Conservation (phyloP, 768 basidiomycete species). For the Galerina marginata region DNA sequence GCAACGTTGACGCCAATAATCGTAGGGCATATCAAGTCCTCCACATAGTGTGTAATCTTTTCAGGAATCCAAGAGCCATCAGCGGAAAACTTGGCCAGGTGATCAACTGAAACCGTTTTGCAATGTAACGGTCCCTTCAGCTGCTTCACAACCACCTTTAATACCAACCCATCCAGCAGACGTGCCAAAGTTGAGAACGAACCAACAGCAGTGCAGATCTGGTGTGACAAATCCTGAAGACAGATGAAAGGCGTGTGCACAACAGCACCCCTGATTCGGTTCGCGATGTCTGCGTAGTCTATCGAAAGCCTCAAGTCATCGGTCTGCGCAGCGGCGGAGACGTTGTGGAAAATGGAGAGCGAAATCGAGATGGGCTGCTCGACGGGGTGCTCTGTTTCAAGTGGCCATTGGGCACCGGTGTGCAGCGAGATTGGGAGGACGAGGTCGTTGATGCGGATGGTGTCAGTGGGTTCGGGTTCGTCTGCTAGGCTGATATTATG, state of each 20-base stretch:
- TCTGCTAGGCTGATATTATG: slow-evolving; percentile 24
- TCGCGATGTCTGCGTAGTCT: slow-evolving; percentile 62
- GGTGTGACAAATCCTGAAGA: slow-evolving; percentile 52
- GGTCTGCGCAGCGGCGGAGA: slow-evolving; percentile 50
- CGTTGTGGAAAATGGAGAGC: slow-evolving; percentile 54
- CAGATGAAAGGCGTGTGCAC: slow-evolving; percentile 39
- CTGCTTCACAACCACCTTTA: slow-evolving; percentile 49
- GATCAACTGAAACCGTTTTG: slow-evolving; percentile 46
- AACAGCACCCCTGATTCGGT: slow-evolving; percentile 33
- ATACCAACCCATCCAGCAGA: slow-evolving; percentile 36
- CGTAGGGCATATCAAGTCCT: slow-evolving; percentile 52
- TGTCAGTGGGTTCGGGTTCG: slow-evolving; percentile 21
- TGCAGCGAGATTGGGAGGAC: slow-evolving; percentile 44
- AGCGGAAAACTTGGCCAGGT: slow-evolving; percentile 29
- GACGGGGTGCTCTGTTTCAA: slow-evolving; percentile 31
- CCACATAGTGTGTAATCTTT: slow-evolving; percentile 30
- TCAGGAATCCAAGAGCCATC: slow-evolving; percentile 25
- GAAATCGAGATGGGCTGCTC: slow-evolving; percentile 61
- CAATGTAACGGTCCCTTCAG: slow-evolving; percentile 59
- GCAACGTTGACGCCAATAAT: slow-evolving; percentile 73
- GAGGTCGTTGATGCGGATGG: slow-evolving; percentile 56
- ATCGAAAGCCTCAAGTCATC: slow-evolving; percentile 66
- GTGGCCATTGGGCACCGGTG: slow-evolving; percentile 53
- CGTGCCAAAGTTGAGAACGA: slow-evolving; percentile 29
- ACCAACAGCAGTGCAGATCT: slow-evolving; percentile 46